Percentiles rank a stretch among this genome's conserved stretches.
Evolutionary conservation across 2,329 filamentous ascomycete genomes (phyloP).

Genomic region (Sphaerulina vaccinii): DNA sequence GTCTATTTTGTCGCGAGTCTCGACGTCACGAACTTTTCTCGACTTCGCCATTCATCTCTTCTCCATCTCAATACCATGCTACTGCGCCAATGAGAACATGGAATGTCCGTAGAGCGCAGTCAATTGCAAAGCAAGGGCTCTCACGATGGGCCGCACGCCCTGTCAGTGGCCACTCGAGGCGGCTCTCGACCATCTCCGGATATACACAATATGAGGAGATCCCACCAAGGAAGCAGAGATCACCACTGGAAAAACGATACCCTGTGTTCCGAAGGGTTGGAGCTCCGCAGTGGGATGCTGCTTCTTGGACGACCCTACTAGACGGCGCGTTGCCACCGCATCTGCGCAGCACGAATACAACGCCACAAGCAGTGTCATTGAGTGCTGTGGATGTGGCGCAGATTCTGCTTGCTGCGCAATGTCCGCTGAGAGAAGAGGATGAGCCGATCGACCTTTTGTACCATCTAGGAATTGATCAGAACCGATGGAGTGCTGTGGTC

Average conservation of each 20-base stretch:
- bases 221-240: background rate
- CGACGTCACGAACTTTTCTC: background rate
- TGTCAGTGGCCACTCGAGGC: background rate
- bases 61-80: too few species aligned
- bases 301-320: constrained; percentile 21
- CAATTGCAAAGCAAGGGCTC: constrained; percentile 4
- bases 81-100: constrained; percentile 33
- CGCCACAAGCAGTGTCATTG: constrained; percentile 13
- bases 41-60: background rate
- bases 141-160: background rate
- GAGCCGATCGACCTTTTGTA: constrained; percentile 40
- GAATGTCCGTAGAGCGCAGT: constrained; percentile 9
- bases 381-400: constrained; percentile 27
- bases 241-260: constrained; percentile 5
- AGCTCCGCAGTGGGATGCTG: constrained; percentile 4
- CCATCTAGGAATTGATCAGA: constrained; percentile 41
- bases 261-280: constrained; percentile 13
- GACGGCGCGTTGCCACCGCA: constrained; percentile 27
- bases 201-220: background rate
- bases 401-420: constrained; percentile 31
- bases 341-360: constrained; percentile 15
- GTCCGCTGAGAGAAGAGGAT: background rate
- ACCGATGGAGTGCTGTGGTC: constrained; percentile 45
- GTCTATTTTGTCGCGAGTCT: too few species aligned
- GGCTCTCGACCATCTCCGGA: background rate